Evolutionary conservation across 2,329 filamentous ascomycete species (phyloP).

Genomic region (Scytalidium sp.): DNA sequence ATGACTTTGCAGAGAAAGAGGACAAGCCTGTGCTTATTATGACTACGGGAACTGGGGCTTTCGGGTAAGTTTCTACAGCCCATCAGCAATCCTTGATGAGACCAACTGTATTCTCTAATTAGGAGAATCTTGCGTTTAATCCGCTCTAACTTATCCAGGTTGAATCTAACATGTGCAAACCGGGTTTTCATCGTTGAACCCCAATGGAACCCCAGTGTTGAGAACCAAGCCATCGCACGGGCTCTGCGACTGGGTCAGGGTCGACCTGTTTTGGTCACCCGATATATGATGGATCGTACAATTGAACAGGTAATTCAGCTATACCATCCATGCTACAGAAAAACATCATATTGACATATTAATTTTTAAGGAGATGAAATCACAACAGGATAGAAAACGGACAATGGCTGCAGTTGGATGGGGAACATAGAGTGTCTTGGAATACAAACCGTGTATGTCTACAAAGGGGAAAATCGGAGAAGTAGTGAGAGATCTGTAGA

Average conservation of each 20-base stretch:
- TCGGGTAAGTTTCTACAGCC: conserved; percentile 21
- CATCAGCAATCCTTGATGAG: conserved; percentile 16
- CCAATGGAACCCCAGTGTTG: conserved; percentile 29
- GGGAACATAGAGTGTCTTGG: too few relatives aligned
- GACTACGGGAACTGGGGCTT: conserved; percentile 28
- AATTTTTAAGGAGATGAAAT: conserved; percentile 10
- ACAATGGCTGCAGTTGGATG: conserved; percentile 12
- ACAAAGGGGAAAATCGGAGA: too few relatives aligned
- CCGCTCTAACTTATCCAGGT: conserved; percentile 1
- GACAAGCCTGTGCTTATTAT: conserved; percentile 38
- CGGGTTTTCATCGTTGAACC: conserved; percentile 25
- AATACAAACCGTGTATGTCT: too few relatives aligned
- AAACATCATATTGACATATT: conserved; percentile 3
- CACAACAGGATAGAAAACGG: conserved; percentile 13
- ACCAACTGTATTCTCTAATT: too few relatives aligned
- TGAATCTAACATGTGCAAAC: conserved; percentile 20
- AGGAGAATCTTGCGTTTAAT: background rate
- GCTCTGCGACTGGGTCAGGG: conserved; percentile 21
- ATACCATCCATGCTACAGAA: background rate
- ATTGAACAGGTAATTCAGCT: conserved; percentile 21
- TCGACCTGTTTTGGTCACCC: conserved; percentile 17
- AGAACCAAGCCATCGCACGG: conserved; percentile 23
- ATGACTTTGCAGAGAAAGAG: conserved; percentile 31
- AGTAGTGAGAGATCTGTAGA: too few relatives aligned
- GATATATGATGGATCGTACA: conserved; percentile 25